Base-by-base conservation (phyloP, 495 filamentous ascomycete genomes). In the Aspergillus biplanus region DNA sequence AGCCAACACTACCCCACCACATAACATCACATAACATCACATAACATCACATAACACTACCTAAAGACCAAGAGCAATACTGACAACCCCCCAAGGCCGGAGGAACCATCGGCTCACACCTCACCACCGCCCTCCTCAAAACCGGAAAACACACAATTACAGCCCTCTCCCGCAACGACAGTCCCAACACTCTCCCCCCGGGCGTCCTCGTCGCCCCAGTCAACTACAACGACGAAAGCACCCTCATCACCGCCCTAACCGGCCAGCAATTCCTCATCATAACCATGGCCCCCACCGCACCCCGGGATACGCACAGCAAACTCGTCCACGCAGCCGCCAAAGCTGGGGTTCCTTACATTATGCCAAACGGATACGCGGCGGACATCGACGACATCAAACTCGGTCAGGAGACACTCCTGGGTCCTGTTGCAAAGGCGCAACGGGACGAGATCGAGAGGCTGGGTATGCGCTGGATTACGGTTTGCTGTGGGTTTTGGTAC, bases 251-350 rank as follows among this genome's bases (percentile, higher is more conserved):
- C 4, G 82, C 81, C 2, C 78, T 87, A 11, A 68, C 69, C 60
- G 81, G 77, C 63, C 82, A 86, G 59, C 77, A 88, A 21, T 81
- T 77, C 44, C 76, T 90, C n/a, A 73, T 90, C 67, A 88, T 90
- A 67, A 87, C 84, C 9, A 67, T 90, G 63, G 54, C 58, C 16
- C 69, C 73, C 7, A 61, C 31, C 1, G 79, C 80, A 0, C 74
- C 82, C 0, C 66, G 64, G 7, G 77, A 79, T 3, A 75, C 72
- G 0, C 80, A 87, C 15, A 52, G 53, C 34, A 75, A 79, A 50
- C 76, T 91, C 57, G 70, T 89, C 63, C 65, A 78, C 4, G 88
- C 88, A 0, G 89, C 89, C 1, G 84, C 78, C 6, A 75, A 82
- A 47, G 88, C 89, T 2, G 82, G 81, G 7, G 85, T 91, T 0